A percentile compares a stretch with the other conserved stretches of the same genome.
These are phyloP conservation scores for Suhomyces bolitotheri DNA, from an alignment of 1,139 yeast genomes.

Conservation along the genomic window DNA sequence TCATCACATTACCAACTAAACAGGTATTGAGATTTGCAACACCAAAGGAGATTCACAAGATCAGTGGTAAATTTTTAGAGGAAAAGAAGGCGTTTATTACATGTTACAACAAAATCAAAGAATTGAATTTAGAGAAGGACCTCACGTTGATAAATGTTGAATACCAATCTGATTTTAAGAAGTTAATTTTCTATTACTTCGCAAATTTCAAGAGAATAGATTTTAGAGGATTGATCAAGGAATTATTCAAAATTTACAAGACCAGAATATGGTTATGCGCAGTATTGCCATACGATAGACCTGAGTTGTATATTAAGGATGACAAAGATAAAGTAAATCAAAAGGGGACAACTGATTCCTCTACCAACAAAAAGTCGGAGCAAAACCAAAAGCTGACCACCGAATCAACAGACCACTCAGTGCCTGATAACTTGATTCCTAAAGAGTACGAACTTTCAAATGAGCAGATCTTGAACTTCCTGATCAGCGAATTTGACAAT, in stretches of 20 bases:
- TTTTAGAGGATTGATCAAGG: constrained; percentile 88
- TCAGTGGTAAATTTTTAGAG: constrained; percentile 46
- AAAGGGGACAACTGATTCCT: background rate
- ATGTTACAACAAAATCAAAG: constrained; percentile 47
- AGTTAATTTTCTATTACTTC: constrained; percentile 84
- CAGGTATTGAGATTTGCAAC: constrained; percentile 52
- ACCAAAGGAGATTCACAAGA: constrained; percentile 47
- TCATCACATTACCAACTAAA: constrained; percentile 49
- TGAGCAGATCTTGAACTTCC: constrained; percentile 44
- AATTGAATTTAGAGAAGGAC: constrained; percentile 39
- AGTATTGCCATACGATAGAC: constrained; percentile 48
- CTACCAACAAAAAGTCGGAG: constrained; percentile 3
- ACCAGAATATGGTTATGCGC: constrained; percentile 98
- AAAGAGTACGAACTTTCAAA: constrained; percentile 43
- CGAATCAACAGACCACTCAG: background rate
- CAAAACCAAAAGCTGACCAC: background rate
- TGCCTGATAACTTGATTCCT: constrained; percentile 26
- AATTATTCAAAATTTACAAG: constrained; percentile 87
- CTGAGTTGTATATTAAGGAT: constrained; percentile 29
- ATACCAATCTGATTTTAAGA: constrained; percentile 93
- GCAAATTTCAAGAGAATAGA: constrained; percentile 82
- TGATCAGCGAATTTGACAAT: constrained; percentile 39
- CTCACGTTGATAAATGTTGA: constrained; percentile 66
- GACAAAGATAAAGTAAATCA: constrained; percentile 8
- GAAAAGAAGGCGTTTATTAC: constrained; percentile 50